These are phyloP conservation scores for Yamadazyma diospyri DNA, from an alignment of 1,139 yeast genomes.

Conservation along the genomic window DNA sequence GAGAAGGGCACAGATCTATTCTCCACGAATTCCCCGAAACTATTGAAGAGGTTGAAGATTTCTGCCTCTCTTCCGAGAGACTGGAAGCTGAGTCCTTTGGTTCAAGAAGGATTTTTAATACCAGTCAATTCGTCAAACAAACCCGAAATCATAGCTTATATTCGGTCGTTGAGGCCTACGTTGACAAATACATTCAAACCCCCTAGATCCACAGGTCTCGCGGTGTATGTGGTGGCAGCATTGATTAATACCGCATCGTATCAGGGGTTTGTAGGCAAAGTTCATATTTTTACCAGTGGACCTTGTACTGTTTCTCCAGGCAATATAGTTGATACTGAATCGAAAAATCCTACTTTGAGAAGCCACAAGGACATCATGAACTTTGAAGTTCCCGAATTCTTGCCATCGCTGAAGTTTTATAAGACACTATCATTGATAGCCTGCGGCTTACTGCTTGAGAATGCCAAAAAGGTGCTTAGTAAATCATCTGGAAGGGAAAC, in stretches of 20 bases:
- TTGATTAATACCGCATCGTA: constrained; percentile 19
- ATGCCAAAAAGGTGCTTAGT: constrained; percentile 17
- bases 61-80: constrained; percentile 5
- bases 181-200: constrained; percentile 27
- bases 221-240: constrained; percentile 22
- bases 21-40: constrained; percentile 5
- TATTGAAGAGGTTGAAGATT: constrained; percentile 12
- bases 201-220: constrained; percentile 30
- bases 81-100: constrained; percentile 12
- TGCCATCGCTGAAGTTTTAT: constrained; percentile 27
- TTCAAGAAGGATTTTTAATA: constrained; percentile 6
- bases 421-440: constrained; percentile 27
- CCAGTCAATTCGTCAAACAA: constrained; percentile 3
- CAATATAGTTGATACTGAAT: constrained; percentile 19
- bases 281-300: constrained; percentile 30
- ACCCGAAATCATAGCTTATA: constrained; percentile 10
- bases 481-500: constrained; percentile 23
- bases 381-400: constrained; percentile 24
- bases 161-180: constrained; percentile 21
- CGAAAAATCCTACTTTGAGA: constrained; percentile 18
- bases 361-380: constrained; percentile 35
- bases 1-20: constrained; percentile 7
- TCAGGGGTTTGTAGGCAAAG: constrained; percentile 23
- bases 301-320: constrained; percentile 39
- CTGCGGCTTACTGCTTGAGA: constrained; percentile 25